Percentiles rank a stretch among this genome's conserved stretches.
Evolutionary conservation across 2,329 filamentous ascomycete species (phyloP).

Genomic region (Cercospora sojina): DNA sequence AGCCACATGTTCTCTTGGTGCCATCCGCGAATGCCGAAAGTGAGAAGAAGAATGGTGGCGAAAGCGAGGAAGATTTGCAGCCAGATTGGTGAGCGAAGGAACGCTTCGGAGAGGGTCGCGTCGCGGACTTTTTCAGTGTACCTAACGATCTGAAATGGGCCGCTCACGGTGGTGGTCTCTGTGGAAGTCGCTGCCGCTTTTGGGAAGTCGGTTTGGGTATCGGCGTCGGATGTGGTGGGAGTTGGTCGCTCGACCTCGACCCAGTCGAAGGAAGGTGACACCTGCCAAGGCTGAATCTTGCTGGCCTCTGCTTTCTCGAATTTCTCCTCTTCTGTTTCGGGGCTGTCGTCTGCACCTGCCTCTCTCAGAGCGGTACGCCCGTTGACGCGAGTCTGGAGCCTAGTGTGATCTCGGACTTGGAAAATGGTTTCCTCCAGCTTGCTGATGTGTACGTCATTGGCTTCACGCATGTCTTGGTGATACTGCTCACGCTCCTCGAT

Average conservation of each 20-base stretch:
- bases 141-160: neutral
- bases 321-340: neutral
- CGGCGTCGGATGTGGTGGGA: neutral
- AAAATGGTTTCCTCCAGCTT: neutral
- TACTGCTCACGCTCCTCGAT: neutral
- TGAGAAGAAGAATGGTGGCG: neutral
- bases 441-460: neutral
- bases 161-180: neutral
- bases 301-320: neutral
- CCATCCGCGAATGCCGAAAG: neutral
- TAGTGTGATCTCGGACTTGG: neutral
- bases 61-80: conserved; percentile 1
- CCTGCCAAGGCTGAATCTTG: neutral
- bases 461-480: neutral
- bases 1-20: conserved; percentile 3
- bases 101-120: conserved; percentile 1
- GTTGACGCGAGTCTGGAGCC: neutral
- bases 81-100: neutral
- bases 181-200: neutral
- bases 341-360: neutral
- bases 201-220: neutral
- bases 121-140: conserved; percentile 4
- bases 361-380: neutral
- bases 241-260: neutral
- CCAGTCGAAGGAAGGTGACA: neutral